Conservation (phyloP, 257 asterid genomes). For the Capsicum baccatum region DNA sequence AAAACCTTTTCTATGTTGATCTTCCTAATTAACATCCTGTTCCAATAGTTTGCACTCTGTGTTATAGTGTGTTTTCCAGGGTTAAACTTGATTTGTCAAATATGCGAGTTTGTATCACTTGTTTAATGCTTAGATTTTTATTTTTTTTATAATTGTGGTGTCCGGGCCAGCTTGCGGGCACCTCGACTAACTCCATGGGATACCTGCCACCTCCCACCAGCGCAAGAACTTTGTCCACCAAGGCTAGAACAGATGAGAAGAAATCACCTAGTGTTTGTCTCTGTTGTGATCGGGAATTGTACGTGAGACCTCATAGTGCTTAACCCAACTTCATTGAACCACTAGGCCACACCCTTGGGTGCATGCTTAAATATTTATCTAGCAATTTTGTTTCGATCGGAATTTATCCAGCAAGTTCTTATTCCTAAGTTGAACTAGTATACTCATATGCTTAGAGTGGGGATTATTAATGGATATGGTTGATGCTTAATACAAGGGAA, state of each 20-base stretch:
- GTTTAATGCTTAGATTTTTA: neutral
- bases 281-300: too few relatives aligned
- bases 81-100: neutral
- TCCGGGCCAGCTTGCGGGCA: too few relatives aligned
- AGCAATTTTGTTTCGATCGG: neutral
- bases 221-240: too few relatives aligned
- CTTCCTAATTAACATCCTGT: constrained; percentile 3
- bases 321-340: too few relatives aligned
- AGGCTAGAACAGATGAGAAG: too few relatives aligned
- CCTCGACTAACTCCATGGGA: too few relatives aligned
- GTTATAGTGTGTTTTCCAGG: neutral
- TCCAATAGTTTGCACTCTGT: neutral
- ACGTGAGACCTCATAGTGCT: too few relatives aligned
- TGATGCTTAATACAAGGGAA: constrained; percentile 20
- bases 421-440: neutral
- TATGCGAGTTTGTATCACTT: constrained; percentile 9
- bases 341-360: too few relatives aligned
- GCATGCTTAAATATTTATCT: neutral
- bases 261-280: too few relatives aligned
- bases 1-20: neutral
- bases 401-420: neutral
- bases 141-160: too few relatives aligned
- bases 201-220: too few relatives aligned
- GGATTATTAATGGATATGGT: neutral
- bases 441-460: neutral